Conservation (phyloP, 1,284 basidiomycete genomes). For the Trichosporon faecale region DNA sequence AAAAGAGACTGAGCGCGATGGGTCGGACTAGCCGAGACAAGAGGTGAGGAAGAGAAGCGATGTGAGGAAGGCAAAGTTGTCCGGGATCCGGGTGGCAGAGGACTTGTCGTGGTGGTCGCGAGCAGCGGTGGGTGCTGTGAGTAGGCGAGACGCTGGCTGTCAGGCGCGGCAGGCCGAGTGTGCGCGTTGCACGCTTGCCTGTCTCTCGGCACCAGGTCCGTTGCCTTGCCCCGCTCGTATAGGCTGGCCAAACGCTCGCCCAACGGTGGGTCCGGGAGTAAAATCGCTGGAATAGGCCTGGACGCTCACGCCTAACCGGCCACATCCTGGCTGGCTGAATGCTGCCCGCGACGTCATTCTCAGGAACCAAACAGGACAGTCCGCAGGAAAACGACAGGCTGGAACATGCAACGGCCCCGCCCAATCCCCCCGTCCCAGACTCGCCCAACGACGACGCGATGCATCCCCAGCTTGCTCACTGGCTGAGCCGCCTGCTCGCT, state of each 20-base stretch:
- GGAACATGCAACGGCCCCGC: neutral
- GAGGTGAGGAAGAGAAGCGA: neutral
- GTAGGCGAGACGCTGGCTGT: neutral
- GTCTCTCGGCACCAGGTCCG: neutral
- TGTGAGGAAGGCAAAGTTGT: neutral
- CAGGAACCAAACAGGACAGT: neutral
- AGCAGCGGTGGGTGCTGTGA: neutral
- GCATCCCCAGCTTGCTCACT: neutral
- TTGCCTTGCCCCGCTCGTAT: neutral
- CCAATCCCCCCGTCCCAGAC: neutral
- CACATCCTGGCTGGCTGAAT: neutral
- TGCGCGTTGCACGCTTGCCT: neutral
- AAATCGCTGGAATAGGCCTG: neutral
- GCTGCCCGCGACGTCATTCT: neutral
- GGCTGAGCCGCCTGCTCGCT: neutral
- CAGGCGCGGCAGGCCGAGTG: neutral
- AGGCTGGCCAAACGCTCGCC: neutral
- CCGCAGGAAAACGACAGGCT: neutral
- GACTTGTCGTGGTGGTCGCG: neutral
- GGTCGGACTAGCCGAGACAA: neutral
- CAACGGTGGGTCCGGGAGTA: slow-evolving; percentile 2
- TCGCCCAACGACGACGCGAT: neutral
- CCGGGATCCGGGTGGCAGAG: neutral
- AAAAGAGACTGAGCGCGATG: neutral
- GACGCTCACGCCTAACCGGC: neutral